phyloP scores from a whole-genome alignment of 2,329 filamentous ascomycete genomes.

The Epichloe sp. region DNA sequence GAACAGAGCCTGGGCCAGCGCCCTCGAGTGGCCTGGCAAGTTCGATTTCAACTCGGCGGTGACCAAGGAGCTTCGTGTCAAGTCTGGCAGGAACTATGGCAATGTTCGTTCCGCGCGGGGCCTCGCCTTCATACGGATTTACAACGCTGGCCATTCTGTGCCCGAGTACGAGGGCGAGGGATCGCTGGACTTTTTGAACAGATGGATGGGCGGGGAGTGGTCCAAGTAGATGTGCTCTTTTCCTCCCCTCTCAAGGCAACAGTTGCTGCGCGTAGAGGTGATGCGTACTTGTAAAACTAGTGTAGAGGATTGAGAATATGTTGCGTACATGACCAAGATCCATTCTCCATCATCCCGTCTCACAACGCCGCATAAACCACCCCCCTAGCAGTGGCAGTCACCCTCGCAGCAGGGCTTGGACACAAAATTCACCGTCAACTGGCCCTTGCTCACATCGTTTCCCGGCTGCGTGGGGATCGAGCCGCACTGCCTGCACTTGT shows the following conservation, averaged over 20 bases:
- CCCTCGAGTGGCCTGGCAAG: slow-evolving; percentile 84
- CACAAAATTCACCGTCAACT: slow-evolving; percentile 10
- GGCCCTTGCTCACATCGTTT: slow-evolving; percentile 9
- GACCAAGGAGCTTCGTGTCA: slow-evolving; percentile 54
- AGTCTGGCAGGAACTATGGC: slow-evolving; percentile 37
- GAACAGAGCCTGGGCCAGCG: slow-evolving; percentile 88
- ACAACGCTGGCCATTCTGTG: slow-evolving; percentile 89
- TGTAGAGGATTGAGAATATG: no score
- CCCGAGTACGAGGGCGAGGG: slow-evolving; percentile 86
- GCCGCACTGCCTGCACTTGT: slow-evolving; percentile 9
- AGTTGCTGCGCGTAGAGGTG: no score
- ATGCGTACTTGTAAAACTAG: no score
- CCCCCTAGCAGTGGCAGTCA: slow-evolving; percentile 5
- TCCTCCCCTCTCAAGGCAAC: no score
- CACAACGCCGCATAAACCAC: no score
- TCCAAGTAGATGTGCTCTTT: not conserved
- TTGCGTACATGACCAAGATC: no score
- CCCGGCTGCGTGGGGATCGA: slow-evolving; percentile 9
- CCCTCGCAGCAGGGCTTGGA: slow-evolving; percentile 8
- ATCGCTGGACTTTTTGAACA: slow-evolving; percentile 83
- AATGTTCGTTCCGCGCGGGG: slow-evolving; percentile 81
- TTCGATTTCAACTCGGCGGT: slow-evolving; percentile 61
- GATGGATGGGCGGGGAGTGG: slow-evolving; percentile 49
- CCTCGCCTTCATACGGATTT: slow-evolving; percentile 85
- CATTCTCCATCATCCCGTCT: no score